Base-by-base conservation (phyloP, 768 basidiomycete species). In the Dacryopinax spathularia region DNA sequence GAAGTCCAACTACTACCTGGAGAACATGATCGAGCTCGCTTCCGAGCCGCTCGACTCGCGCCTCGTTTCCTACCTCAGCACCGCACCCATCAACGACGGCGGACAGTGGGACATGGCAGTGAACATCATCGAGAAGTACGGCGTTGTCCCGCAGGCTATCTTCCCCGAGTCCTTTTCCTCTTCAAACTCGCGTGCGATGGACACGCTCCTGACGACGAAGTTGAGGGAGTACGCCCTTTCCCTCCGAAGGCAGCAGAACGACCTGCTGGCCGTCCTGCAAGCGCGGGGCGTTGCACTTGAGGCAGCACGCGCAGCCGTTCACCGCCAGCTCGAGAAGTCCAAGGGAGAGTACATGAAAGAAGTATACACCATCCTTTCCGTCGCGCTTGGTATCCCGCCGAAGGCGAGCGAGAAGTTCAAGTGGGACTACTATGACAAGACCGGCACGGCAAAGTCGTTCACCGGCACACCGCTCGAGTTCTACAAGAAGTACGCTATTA, bases 31-130 rank as follows among this genome's bases (percentile, higher is more conserved):
- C 68, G 79, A 95, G 73, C 81, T 88, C 62, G 85, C 85, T 0
- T 84, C 89, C 67, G 80, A 84, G 37, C 86, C 89, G 0, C 75
- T 94, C 60, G 89, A 95, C 62, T 85, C 89, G 70, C 83, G 94
- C 7, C 79, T 93, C n/a, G 77, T 96, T 62, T 81, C 78, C 61
- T 85, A 86, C 76, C 81, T 97, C 48, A 81, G 88, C 9, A 70
- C 74, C 6, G 87, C 87, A 65, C 89, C 90, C 43, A 85, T 95
- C 71, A 86, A 83, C 68, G 93, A 96, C 71, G 92, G 92, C 60
- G 94, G 93, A 7, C 93, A 95, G 73, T 94, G 88, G 87, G 94
- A 97, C 70, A 97, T 95, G 92, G 84, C 79, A 4, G 80, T 83
- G 48, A 86, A 85, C 71, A 70, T 87, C 20, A 73, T 87, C 37